These are phyloP conservation scores for Geranomyces variabilis DNA, from an alignment of 192 early-diverging fungal species.

Conservation along the genomic window DNA sequence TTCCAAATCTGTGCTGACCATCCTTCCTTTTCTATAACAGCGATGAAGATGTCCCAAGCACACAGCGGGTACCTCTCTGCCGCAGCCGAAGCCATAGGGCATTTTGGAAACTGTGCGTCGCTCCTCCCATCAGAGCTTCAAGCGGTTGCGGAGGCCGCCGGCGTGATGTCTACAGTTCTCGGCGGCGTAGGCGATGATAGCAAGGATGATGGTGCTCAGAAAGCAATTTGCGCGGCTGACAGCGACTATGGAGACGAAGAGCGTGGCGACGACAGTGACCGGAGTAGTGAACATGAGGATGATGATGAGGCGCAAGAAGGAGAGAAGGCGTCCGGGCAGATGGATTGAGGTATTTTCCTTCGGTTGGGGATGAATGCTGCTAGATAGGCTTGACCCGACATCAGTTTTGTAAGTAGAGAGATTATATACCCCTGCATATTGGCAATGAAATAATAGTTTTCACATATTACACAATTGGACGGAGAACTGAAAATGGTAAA, in stretches of 20 bases:
- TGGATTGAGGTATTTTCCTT: too few species aligned
- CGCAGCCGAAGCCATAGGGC: conserved; percentile 35
- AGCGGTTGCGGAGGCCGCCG: conserved; percentile 35
- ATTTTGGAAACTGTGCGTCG: conserved; percentile 39
- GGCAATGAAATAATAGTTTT: too few species aligned
- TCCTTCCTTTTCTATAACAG: not conserved
- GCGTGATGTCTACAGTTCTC: conserved; percentile 15
- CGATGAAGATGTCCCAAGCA: conserved; percentile 7
- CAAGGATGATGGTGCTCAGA: not conserved
- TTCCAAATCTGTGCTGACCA: not conserved
- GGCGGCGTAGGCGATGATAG: conserved; percentile 14
- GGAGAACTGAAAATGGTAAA: too few species aligned
- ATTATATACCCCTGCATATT: too few species aligned
- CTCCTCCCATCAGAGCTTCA: conserved; percentile 33
- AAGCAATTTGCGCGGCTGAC: conserved; percentile 4
- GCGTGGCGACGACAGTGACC: conserved; percentile 1
- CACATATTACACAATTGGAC: too few species aligned
- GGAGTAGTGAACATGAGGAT: not conserved
- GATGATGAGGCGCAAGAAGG: not conserved
- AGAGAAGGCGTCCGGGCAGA: too few species aligned
- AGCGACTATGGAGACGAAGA: conserved; percentile 19
- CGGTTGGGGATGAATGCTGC: too few species aligned
- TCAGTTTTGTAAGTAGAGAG: too few species aligned
- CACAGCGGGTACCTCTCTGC: conserved; percentile 26
- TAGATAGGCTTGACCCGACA: too few species aligned